Percentiles rank a stretch among this genome's conserved stretches.
Conservation (phyloP, 106 monocot genomes). For the Gastrodia elata region DNA sequence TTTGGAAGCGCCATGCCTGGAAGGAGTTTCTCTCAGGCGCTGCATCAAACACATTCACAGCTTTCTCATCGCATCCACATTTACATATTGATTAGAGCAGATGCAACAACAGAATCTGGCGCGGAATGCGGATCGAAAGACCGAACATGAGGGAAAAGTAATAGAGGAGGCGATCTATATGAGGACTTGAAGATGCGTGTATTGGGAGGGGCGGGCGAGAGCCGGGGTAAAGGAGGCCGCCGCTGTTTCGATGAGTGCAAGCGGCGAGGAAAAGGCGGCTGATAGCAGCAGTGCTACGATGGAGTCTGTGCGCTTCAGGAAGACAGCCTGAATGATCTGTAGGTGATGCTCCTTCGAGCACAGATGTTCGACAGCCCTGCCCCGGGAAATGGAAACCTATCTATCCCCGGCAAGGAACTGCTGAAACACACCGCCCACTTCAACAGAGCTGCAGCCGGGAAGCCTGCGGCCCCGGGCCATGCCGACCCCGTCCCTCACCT, state of each 20-base stretch:
- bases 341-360: constrained; percentile 18
- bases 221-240: constrained; percentile 23
- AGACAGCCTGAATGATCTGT: constrained; percentile 26
- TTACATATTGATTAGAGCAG: constrained; percentile 65
- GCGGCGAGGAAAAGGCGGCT: constrained; percentile 31
- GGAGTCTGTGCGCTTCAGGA: constrained; percentile 12
- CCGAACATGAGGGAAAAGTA: constrained; percentile 13
- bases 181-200: constrained; percentile 32
- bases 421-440: constrained; percentile 25
- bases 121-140: constrained; percentile 4
- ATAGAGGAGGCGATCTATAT: constrained; percentile 17
- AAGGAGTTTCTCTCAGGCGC: constrained; percentile 24
- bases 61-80: constrained; percentile 42
- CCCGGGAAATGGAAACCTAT: too few relatives aligned
- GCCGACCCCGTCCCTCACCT: constrained; percentile 18
- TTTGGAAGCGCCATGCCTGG: too few relatives aligned
- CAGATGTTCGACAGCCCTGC: too few relatives aligned
- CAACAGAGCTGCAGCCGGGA: constrained; percentile 29
- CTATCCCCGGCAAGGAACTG: constrained; percentile 23
- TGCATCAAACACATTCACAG: constrained; percentile 26
- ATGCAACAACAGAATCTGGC: constrained; percentile 25
- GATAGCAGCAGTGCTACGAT: constrained; percentile 18
- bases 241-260: constrained; percentile 11
- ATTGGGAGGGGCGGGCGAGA: constrained; percentile 27
- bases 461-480: constrained; percentile 8